These are phyloP conservation scores for Fusarium sp. DNA, from an alignment of 2,329 filamentous ascomycete species.

Conservation along the genomic window DNA sequence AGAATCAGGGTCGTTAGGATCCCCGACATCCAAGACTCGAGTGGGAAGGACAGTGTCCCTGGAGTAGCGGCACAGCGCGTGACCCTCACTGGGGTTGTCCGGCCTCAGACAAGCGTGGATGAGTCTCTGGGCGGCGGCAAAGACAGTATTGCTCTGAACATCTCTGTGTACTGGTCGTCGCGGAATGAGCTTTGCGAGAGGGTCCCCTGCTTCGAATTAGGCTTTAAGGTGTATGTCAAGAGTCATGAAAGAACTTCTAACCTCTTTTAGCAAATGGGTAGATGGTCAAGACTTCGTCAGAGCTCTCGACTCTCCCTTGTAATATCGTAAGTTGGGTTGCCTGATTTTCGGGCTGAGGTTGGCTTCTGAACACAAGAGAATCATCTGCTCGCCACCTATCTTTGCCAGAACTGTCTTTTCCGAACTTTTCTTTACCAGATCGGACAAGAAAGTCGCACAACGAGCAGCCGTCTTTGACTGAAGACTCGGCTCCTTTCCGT, in stretches of 20 bases:
- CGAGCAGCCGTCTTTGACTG: not conserved
- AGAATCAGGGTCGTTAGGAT: rapidly evolving
- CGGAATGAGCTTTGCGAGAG: not conserved
- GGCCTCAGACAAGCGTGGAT: not conserved
- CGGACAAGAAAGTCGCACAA: not conserved
- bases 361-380: not conserved
- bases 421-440: not conserved
- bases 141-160: not conserved
- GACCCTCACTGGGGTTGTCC: not conserved
- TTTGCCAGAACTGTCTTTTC: too few species aligned
- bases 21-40: not conserved
- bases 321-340: not conserved
- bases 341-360: not conserved
- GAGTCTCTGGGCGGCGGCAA: not conserved
- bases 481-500: not conserved
- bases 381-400: not conserved
- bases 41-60: not conserved
- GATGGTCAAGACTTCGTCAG: not conserved
- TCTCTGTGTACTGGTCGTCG: not conserved
- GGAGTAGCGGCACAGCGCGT: not conserved
- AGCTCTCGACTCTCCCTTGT: not conserved
- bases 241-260: too few species aligned
- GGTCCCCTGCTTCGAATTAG: not conserved
- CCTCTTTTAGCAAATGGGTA: not conserved
- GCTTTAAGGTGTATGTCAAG: rapidly evolving